Evolutionary conservation across 106 monocot species (phyloP).

Genomic region (Acorus gramineus): DNA sequence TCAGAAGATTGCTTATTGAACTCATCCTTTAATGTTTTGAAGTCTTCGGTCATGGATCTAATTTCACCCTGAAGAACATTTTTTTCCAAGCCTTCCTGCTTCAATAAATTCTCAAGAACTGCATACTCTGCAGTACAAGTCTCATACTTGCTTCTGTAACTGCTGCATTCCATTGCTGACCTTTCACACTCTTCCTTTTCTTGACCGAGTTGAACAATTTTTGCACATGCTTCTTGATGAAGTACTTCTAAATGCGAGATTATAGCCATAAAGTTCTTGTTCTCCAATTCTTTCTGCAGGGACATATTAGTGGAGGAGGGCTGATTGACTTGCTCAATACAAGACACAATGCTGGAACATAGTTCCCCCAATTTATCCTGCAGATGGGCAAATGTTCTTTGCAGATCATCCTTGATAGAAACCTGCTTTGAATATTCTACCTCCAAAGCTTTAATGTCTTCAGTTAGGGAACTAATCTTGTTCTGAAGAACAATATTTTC

Average conservation of each 20-base stretch:
- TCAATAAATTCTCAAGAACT: slow-evolving; percentile 38
- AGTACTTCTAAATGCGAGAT: slow-evolving; percentile 35
- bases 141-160: slow-evolving; percentile 34
- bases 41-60: slow-evolving; percentile 22
- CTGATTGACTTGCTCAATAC: slow-evolving; percentile 18
- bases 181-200: slow-evolving; percentile 23
- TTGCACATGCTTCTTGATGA: slow-evolving; percentile 20
- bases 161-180: slow-evolving; percentile 18
- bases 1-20: slow-evolving; percentile 22
- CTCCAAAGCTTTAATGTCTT: slow-evolving; percentile 41
- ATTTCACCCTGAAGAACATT: slow-evolving; percentile 30
- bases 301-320: slow-evolving; percentile 13
- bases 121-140: slow-evolving; percentile 41
- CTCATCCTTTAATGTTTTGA: slow-evolving; percentile 35
- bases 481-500: slow-evolving; percentile 32
- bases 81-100: slow-evolving; percentile 47
- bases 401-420: slow-evolving; percentile 33
- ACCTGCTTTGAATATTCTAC: slow-evolving; percentile 27
- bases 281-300: slow-evolving; percentile 21
- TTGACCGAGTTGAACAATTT: slow-evolving; percentile 27
- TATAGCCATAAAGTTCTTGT: slow-evolving; percentile 26
- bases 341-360: slow-evolving; percentile 18
- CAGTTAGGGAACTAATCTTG: slow-evolving; percentile 18
- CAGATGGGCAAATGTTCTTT: slow-evolving; percentile 17
- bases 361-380: slow-evolving; percentile 34